Evolutionary conservation across 768 basidiomycete genomes (phyloP).

Genomic region (Phaeotremella skinneri): DNA sequence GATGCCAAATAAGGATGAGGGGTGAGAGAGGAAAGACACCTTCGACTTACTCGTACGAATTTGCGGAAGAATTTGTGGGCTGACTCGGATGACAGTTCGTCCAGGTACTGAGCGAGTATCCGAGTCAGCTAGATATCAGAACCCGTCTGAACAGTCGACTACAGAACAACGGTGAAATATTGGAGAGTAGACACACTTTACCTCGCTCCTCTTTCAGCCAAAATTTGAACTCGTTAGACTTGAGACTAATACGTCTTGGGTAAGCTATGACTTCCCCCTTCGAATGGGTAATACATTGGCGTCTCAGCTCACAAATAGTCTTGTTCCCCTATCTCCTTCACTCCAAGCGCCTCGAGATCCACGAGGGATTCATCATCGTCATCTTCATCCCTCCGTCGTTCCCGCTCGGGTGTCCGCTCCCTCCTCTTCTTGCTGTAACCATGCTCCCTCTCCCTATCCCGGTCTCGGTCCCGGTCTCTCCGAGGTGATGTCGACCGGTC

Average conservation of each 20-base stretch:
- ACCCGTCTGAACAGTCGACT: neutral
- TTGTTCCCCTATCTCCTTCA: slow-evolving; percentile 66
- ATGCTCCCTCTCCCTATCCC: slow-evolving; percentile 13
- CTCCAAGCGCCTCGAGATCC: slow-evolving; percentile 55
- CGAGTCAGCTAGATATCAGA: slow-evolving; percentile 3
- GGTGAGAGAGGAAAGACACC: no score
- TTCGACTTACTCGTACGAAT: slow-evolving; percentile 60
- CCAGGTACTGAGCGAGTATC: slow-evolving; percentile 64
- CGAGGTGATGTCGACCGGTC: slow-evolving; percentile 13
- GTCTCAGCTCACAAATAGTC: slow-evolving; percentile 66
- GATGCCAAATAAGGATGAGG: no score
- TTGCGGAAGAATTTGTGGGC: slow-evolving; percentile 79
- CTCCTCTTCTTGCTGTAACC: slow-evolving; percentile 9
- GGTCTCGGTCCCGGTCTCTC: slow-evolving; percentile 1
- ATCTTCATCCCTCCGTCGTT: slow-evolving; percentile 11
- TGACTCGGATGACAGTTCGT: slow-evolving; percentile 76
- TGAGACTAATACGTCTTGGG: slow-evolving; percentile 54
- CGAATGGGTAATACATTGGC: neutral
- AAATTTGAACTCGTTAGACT: slow-evolving; percentile 76
- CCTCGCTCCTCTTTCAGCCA: slow-evolving; percentile 77
- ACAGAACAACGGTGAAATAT: neutral
- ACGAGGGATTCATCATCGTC: slow-evolving; percentile 30
- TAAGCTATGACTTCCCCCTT: neutral
- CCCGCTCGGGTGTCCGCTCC: slow-evolving; percentile 15
- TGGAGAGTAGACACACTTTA: slow-evolving; percentile 56